phyloP scores from a whole-genome alignment of 1,284 basidiomycete genomes.

The Cutaneotrichosporon sp. region DNA sequence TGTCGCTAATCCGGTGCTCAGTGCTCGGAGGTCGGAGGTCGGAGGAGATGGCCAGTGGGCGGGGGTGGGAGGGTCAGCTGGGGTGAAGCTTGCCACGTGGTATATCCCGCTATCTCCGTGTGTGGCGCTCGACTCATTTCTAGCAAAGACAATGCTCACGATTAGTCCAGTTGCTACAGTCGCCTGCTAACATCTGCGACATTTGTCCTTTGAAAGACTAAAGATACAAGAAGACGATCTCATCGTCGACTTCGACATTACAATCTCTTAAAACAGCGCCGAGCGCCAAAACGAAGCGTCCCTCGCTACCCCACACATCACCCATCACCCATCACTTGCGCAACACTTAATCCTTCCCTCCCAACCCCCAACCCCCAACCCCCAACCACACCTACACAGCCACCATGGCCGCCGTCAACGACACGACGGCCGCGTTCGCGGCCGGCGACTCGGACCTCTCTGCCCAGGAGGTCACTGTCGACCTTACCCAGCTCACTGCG shows the following conservation, averaged over 20 bases:
- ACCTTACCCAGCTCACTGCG: conserved; percentile 78
- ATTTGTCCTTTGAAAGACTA: too few relatives aligned
- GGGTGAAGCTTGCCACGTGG: conserved; percentile 2
- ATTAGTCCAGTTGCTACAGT: not conserved
- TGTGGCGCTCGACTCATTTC: conserved; percentile 10
- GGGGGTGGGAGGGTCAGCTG: not conserved
- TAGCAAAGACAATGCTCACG: not conserved
- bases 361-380: not conserved
- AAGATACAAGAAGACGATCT: not conserved
- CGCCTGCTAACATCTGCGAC: too few relatives aligned
- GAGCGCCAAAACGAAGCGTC: not conserved
- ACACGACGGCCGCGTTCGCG: conserved; percentile 33
- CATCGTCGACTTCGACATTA: not conserved
- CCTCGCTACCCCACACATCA: not conserved
- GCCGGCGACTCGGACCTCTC: conserved; percentile 25
- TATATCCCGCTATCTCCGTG: conserved; percentile 10
- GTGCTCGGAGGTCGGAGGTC: too few relatives aligned
- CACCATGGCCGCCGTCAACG: conserved; percentile 36
- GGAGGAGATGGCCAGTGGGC: conserved; percentile 1
- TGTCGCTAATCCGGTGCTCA: not conserved
- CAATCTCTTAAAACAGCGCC: conserved; percentile 4
- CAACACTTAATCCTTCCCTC: not conserved
- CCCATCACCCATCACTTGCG: not conserved
- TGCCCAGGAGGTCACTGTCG: conserved; percentile 61
- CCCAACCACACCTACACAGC: not conserved